Evolutionary conservation across 331 rosid genomes (phyloP), one percentile per base, ranked within the genome.

Genomic region (Rhamnella rubrinervis): DNA sequence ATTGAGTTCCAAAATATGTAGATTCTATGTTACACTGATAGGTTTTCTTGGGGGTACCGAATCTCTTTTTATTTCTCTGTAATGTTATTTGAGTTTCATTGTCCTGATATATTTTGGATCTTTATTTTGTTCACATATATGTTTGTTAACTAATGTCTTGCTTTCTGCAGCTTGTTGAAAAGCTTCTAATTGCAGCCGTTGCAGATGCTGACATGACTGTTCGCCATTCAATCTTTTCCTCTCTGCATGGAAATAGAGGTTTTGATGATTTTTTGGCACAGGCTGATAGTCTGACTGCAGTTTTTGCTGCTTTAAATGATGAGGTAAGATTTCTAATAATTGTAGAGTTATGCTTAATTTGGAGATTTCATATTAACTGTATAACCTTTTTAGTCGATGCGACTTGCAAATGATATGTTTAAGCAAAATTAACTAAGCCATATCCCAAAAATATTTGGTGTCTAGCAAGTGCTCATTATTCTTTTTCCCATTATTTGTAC

Each of bases 211-310:
- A 93, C 71, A 93, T 93, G 65, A 81, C 85, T 15, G 98, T 93
- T 76, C 96, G 98, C 60, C 91, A 87, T 71, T 95, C 98, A 70
- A 87, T 95, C 71, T 95, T 95, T 71, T 85, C 87, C 70, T 88
- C 95, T 78, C 85, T 91, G 65, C 90, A 87, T 80, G 97, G 87
- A 66, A 90, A 95, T 78, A 87, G 88, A 74, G 92, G 98, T 46
- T 95, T 95, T 82, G 97, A 95, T 74, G 97, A 95, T 77, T 95
- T 91, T 76, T 83, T 95, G 82, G 98, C 95, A 0, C 98, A 95
- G 82, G 96, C 98, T 53, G 97, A 91, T 73, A 87, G 93, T 78
- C 73, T 95, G 75, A 91, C 85, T 70, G 98, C 98, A 65, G 91
- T 91, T 65, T 95, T 95, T 87, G 87, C 98, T 71, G 92, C 97